Conservation (phyloP, 2,329 filamentous ascomycete species). For the Hirsutella thompsonii region DNA sequence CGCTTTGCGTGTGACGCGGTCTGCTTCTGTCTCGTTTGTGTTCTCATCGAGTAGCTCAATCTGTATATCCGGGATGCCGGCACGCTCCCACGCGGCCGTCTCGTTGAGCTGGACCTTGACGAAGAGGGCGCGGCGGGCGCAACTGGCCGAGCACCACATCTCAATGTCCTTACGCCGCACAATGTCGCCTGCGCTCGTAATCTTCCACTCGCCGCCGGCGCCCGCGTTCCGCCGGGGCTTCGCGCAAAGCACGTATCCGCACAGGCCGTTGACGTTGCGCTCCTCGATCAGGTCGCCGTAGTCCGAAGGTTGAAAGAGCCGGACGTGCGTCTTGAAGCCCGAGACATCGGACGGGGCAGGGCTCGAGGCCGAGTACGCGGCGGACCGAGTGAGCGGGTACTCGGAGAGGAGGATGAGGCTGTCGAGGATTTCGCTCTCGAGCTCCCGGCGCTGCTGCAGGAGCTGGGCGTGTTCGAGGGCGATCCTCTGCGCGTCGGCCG, state of each 20-base stretch:
- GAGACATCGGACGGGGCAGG: conserved; percentile 45
- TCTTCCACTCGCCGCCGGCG: conserved; percentile 52
- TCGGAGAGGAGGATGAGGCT: conserved; percentile 60
- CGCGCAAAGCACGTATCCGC: conserved; percentile 74
- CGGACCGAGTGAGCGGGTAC: conserved; percentile 27
- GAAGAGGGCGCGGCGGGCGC: conserved; percentile 69
- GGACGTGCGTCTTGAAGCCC: conserved; percentile 53
- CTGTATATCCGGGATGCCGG: conserved; percentile 38
- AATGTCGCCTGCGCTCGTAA: conserved; percentile 44
- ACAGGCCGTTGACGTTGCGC: conserved; percentile 69
- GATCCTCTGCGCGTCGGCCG: conserved; percentile 38
- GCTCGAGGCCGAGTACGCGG: conserved; percentile 28
- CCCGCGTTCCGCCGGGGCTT: conserved; percentile 44
- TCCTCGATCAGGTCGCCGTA: conserved; percentile 84
- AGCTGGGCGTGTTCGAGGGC: conserved; percentile 73
- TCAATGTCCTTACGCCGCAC: conserved; percentile 61
- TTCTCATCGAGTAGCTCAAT: conserved; percentile 52
- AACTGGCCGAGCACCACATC: conserved; percentile 76
- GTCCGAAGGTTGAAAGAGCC: conserved; percentile 72
- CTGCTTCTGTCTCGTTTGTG: conserved; percentile 25
- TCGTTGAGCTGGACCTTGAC: conserved; percentile 81
- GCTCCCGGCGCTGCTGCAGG: conserved; percentile 70
- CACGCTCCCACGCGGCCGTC: conserved; percentile 73
- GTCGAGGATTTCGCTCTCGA: conserved; percentile 61
- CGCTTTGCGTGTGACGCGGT: conserved; percentile 22